Evolutionary conservation across 2,329 filamentous ascomycete species (phyloP), one percentile per base, ranked within the genome.

Genomic region (Hymenoscyphus infarciens): DNA sequence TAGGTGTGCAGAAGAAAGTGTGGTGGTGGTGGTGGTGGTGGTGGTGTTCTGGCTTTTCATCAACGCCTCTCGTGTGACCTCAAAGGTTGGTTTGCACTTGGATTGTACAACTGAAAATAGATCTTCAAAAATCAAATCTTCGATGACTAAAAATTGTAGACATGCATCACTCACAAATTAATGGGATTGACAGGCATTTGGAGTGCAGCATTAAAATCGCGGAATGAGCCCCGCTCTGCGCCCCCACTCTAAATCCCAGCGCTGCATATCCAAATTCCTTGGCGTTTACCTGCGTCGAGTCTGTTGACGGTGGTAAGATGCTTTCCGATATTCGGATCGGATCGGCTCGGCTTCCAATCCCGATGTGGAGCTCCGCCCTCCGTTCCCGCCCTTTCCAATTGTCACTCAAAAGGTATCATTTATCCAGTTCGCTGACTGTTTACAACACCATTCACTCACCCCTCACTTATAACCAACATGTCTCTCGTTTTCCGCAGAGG

Each of bases 401-500:
- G n/a, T 19, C 39, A 45, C 16, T n/a, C 39, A 45, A 42, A 19
- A 45, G n/a, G 16, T 52, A 25, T 52, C 45, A 25, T 52, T 45
- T 57, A 39, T 19, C 56, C 56, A 57, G n/a, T 13, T 8, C 5
- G 35, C 19, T 57, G 45, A 31, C 45, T 60, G 39, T 60, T 54
- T 61, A 61, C 19, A 55, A 39, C n/a, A 10, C 8, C 45, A 52
- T 4, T 52, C 56, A 29, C n/a, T 27, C 22, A 19, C 56, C 56
- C 38, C 54, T 57, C 45, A 11, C 27, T 60, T 35, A 15, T 52
- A 33, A 60, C 56, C 66, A 68, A 22, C 60, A 73, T 73, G 71
- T 72, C 71, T 19, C 64, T 71, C 42, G 33, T 71, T 31, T 72
- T 73, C 52, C 70, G 72, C 53, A 68, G 73, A 55, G 69, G 70